Conservation (phyloP, 345 rosid species). For the Linum usitatissimum region DNA sequence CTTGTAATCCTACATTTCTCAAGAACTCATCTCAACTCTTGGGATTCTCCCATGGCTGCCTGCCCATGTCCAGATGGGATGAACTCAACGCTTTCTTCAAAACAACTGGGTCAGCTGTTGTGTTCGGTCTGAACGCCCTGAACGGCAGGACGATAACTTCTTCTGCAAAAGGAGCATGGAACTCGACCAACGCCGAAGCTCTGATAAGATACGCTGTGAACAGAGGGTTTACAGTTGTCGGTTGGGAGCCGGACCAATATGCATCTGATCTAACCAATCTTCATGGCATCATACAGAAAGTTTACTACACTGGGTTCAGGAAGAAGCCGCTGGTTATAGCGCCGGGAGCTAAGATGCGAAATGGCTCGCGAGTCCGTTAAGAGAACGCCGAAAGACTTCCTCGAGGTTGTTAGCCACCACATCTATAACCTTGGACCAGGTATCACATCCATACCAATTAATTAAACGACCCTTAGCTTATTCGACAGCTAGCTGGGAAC, state of each 20-base stretch:
- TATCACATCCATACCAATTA: constrained; percentile 12
- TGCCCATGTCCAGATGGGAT: constrained; percentile 59
- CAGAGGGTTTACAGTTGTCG: constrained; percentile 24
- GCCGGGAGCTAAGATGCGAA: constrained; percentile 38
- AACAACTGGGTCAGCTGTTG: constrained; percentile 40
- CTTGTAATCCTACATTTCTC: constrained; percentile 33
- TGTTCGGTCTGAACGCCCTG: constrained; percentile 38
- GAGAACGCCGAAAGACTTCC: constrained; percentile 15
- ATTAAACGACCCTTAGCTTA: no score
- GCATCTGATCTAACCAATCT: constrained; percentile 22
- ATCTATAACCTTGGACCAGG: constrained; percentile 52
- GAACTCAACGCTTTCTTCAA: constrained; percentile 44
- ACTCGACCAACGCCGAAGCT: constrained; percentile 31
- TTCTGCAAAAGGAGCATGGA: constrained; percentile 32
- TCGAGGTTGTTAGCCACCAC: constrained; percentile 44
- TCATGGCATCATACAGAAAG: constrained; percentile 14
- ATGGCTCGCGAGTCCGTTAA: constrained; percentile 30
- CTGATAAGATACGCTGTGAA: constrained; percentile 32
- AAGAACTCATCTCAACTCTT: constrained; percentile 32
- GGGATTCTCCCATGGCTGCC: constrained; percentile 58
- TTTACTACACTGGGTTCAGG: constrained; percentile 25
- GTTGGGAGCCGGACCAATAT: constrained; percentile 51
- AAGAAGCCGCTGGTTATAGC: constrained; percentile 36
- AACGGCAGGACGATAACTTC: constrained; percentile 25
- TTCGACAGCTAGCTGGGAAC: no score